Conservation (phyloP, 345 rosid genomes). For the Citrus australasica region DNA sequence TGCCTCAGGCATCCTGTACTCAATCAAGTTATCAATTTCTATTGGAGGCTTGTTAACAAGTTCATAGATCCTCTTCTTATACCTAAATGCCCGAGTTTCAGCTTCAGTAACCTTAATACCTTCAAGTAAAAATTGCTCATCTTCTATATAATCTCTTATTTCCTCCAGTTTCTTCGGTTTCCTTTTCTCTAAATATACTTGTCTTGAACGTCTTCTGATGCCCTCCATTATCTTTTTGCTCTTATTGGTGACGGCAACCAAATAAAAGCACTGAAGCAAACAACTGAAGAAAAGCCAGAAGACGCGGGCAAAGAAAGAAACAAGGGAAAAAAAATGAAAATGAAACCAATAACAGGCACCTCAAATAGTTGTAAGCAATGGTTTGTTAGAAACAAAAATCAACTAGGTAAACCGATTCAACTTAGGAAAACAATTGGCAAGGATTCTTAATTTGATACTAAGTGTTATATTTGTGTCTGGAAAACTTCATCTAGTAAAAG, state of each 20-base stretch:
- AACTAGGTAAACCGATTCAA: background rate
- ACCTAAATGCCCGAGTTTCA: slow-evolving; percentile 63
- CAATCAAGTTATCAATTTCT: background rate
- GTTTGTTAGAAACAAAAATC: background rate
- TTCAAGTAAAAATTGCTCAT: slow-evolving; percentile 73
- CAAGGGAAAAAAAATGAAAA: background rate
- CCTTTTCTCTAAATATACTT: slow-evolving; percentile 86
- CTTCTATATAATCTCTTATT: slow-evolving; percentile 81
- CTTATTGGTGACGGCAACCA: too few species aligned
- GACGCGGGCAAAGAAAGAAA: too few species aligned
- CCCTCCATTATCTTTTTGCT: background rate
- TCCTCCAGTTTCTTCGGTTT: slow-evolving; percentile 92
- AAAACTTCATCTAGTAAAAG: background rate
- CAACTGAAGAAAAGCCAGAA: too few species aligned
- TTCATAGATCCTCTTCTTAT: background rate
- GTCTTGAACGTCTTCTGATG: slow-evolving; percentile 78
- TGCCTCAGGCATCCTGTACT: background rate
- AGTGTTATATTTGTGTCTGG: background rate
- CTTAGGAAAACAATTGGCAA: background rate
- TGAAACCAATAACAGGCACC: background rate
- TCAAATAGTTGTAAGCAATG: background rate
- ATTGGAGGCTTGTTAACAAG: background rate
- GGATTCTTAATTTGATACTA: background rate
- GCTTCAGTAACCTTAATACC: slow-evolving; percentile 71
- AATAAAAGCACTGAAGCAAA: too few species aligned